A percentile compares a stretch with the other conserved stretches of the same genome.
Conservation (phyloP, 1,284 basidiomycete species). For the Tremellales sp. region DNA sequence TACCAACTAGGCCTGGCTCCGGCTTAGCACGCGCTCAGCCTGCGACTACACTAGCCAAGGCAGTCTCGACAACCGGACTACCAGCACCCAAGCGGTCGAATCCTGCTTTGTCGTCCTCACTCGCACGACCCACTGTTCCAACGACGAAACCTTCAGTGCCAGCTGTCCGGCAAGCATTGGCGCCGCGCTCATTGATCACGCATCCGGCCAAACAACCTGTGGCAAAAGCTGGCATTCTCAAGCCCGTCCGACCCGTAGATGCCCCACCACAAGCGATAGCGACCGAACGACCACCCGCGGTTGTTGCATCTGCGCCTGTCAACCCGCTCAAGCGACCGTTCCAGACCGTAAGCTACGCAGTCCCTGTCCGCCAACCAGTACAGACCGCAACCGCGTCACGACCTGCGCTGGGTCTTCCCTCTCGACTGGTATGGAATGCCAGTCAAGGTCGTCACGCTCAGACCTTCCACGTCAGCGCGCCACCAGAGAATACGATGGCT, state of each 20-base stretch:
- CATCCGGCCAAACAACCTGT: not conserved
- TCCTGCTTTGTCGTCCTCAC: not conserved
- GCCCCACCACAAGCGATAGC: not conserved
- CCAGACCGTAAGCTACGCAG: not conserved
- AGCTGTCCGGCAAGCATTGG: not conserved
- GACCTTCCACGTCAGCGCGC: conserved; percentile 11
- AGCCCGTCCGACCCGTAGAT: not conserved
- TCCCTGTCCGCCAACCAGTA: not conserved
- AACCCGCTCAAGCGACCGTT: conserved; percentile 30
- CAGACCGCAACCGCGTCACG: conserved; percentile 1
- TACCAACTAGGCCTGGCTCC: not conserved
- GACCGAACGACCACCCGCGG: not conserved
- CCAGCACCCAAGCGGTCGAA: not conserved
- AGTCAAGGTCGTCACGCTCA: conserved; percentile 4
- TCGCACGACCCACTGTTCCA: not conserved
- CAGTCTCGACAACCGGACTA: not conserved
- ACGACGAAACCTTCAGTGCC: not conserved
- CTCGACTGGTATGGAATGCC: conserved; percentile 16
- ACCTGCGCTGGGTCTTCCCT: conserved; percentile 21
- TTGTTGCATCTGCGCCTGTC: not conserved
- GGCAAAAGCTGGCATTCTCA: not conserved
- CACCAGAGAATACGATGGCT: conserved; percentile 4
- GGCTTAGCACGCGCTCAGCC: not conserved
- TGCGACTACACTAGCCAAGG: not conserved
- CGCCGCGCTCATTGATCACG: not conserved